Conservation (phyloP, 1,284 basidiomycete species). For the Tylopilus sp. region DNA sequence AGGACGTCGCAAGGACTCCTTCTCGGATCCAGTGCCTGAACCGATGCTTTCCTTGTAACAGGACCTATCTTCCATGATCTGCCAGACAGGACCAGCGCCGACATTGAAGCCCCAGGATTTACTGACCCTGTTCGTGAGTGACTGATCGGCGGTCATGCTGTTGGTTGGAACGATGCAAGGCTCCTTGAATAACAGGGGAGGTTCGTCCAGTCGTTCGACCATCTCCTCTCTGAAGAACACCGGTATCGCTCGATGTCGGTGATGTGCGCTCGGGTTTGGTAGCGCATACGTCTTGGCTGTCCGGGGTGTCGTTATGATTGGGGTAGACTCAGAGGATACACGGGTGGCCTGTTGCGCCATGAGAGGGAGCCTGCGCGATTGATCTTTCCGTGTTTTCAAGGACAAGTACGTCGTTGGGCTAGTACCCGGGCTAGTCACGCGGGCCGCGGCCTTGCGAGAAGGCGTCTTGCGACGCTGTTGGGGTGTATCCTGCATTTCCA, state of each 20-base stretch:
- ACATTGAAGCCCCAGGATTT: conserved; percentile 69
- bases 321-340: conserved; percentile 21
- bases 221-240: conserved; percentile 47
- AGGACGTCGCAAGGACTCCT: conserved; percentile 51
- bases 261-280: conserved; percentile 58
- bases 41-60: conserved; percentile 66
- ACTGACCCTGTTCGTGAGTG: conserved; percentile 39
- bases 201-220: conserved; percentile 52
- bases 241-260: conserved; percentile 63
- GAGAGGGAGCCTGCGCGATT: conserved; percentile 20
- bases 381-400: conserved; percentile 18
- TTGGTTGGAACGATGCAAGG: conserved; percentile 32
- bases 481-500: conserved; percentile 4
- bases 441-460: neutral
- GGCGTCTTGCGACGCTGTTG: conserved; percentile 7
- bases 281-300: conserved; percentile 49
- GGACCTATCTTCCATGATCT: conserved; percentile 66
- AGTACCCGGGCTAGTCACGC: neutral
- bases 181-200: conserved; percentile 39
- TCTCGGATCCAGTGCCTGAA: conserved; percentile 31
- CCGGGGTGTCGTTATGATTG: conserved; percentile 31
- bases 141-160: conserved; percentile 33
- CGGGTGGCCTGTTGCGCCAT: conserved; percentile 23
- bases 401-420: neutral
- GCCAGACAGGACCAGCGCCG: conserved; percentile 69